phyloP scores from a whole-genome alignment of 2,329 filamentous ascomycete species.

The Penicillium nordicum region DNA sequence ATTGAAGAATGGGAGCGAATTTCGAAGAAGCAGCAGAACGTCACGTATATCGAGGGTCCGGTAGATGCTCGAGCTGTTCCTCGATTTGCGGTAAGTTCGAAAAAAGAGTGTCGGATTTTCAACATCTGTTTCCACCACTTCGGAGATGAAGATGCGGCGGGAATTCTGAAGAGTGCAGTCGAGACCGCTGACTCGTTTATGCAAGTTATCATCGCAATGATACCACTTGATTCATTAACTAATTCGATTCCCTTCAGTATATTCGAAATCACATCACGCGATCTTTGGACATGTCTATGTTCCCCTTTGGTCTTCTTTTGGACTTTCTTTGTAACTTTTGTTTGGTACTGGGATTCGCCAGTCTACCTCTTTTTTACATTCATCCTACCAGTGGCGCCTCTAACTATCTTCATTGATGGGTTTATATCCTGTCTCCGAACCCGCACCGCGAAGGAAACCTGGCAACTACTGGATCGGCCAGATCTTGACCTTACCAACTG shows the following conservation, averaged over 20 bases:
- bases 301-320: slow-evolving; percentile 31
- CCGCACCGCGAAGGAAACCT: slow-evolving; percentile 63
- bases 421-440: slow-evolving; percentile 65
- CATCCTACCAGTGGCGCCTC: slow-evolving; percentile 62
- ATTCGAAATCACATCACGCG: slow-evolving; percentile 14
- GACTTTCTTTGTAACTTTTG: slow-evolving; percentile 25
- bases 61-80: slow-evolving; percentile 57
- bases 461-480: slow-evolving; percentile 51
- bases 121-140: slow-evolving; percentile 78
- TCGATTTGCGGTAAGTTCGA: slow-evolving; percentile 44
- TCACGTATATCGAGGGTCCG: slow-evolving; percentile 58
- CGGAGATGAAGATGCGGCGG: slow-evolving; percentile 58
- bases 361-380: slow-evolving; percentile 64
- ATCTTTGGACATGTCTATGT: slow-evolving; percentile 18
- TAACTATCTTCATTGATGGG: slow-evolving; percentile 67
- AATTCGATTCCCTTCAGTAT: slow-evolving; percentile 8
- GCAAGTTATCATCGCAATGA: slow-evolving; percentile 13
- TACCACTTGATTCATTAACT: neutral
- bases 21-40: slow-evolving; percentile 50
- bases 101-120: slow-evolving; percentile 65
- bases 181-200: slow-evolving; percentile 26
- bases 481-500: slow-evolving; percentile 13
- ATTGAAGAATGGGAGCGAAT: slow-evolving; percentile 57
- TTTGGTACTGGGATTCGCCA: slow-evolving; percentile 46
- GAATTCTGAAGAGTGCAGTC: slow-evolving; percentile 56